Conservation (phyloP, 495 filamentous ascomycete genomes). For the Aspergillus indologenus region DNA sequence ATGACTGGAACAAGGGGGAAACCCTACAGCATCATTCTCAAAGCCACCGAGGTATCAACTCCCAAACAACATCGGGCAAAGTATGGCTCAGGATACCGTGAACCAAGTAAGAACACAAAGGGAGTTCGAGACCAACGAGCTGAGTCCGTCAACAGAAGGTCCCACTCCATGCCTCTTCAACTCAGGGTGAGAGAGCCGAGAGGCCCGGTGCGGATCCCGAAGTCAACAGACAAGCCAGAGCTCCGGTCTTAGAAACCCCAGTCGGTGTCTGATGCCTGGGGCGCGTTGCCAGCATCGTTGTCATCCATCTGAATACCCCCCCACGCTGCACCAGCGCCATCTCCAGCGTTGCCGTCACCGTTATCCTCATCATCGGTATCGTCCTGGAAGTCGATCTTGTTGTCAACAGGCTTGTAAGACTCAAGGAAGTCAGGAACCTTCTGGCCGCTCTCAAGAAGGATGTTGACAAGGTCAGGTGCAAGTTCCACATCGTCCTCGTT, state of each 20-base stretch:
- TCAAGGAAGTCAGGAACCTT: slow-evolving; percentile 78
- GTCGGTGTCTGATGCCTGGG: not conserved
- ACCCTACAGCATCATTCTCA: not conserved
- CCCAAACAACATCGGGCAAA: not conserved
- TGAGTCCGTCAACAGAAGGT: not conserved
- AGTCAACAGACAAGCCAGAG: not conserved
- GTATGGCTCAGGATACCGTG: not conserved
- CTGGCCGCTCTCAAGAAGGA: slow-evolving; percentile 76
- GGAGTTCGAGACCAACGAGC: not conserved
- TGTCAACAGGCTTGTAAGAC: slow-evolving; percentile 51
- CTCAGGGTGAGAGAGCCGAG: not conserved
- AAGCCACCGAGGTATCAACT: not conserved
- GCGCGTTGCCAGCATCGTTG: not conserved
- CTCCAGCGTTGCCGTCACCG: slow-evolving; percentile 25
- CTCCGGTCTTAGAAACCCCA: slow-evolving; percentile 4
- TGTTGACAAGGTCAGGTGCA: slow-evolving; percentile 66
- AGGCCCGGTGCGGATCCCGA: not conserved
- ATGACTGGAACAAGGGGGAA: not conserved
- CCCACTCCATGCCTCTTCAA: not conserved
- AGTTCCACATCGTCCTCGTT: slow-evolving; percentile 68
- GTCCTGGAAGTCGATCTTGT: slow-evolving; percentile 55
- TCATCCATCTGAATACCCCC: slow-evolving; percentile 12
- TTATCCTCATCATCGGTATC: slow-evolving; percentile 58
- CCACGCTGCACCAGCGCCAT: slow-evolving; percentile 10
- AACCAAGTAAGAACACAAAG: not conserved